These are phyloP conservation scores for Aspergillus sp. DNA, from an alignment of 2,329 filamentous ascomycete genomes.

Conservation along the genomic window DNA sequence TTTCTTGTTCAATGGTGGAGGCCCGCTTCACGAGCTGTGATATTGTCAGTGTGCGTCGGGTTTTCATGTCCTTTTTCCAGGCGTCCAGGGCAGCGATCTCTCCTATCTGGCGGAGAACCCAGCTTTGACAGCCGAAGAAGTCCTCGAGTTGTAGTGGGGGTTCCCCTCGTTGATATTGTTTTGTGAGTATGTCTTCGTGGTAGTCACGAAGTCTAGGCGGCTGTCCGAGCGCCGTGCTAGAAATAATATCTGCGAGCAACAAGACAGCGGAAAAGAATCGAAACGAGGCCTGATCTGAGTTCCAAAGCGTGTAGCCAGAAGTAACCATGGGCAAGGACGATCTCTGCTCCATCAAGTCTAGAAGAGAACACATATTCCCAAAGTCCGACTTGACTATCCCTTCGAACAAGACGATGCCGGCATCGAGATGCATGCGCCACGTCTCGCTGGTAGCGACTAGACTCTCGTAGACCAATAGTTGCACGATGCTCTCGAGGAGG, in stretches of 20 bases:
- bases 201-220: conserved; percentile 30
- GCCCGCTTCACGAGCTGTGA: conserved; percentile 1
- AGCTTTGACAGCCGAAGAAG: conserved; percentile 62
- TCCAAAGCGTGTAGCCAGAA: conserved; percentile 30
- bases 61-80: conserved; percentile 57
- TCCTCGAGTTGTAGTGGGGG: conserved; percentile 48
- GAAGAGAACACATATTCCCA: not conserved
- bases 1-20: not conserved
- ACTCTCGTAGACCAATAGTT: conserved; percentile 35
- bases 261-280: conserved; percentile 41
- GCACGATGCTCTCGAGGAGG: conserved; percentile 41
- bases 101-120: conserved; percentile 60
- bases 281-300: conserved; percentile 42
- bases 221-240: conserved; percentile 38
- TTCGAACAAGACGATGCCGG: conserved; percentile 37
- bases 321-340: not conserved
- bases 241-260: conserved; percentile 42
- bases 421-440: conserved; percentile 40
- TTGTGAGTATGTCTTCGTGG: conserved; percentile 31
- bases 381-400: conserved; percentile 22
- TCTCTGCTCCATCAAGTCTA: not conserved
- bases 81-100: conserved; percentile 59
- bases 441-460: conserved; percentile 26
- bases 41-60: not conserved
- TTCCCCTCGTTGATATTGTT: conserved; percentile 27